phyloP scores from a whole-genome alignment of 495 filamentous ascomycete genomes.

The Neurospora africana region DNA sequence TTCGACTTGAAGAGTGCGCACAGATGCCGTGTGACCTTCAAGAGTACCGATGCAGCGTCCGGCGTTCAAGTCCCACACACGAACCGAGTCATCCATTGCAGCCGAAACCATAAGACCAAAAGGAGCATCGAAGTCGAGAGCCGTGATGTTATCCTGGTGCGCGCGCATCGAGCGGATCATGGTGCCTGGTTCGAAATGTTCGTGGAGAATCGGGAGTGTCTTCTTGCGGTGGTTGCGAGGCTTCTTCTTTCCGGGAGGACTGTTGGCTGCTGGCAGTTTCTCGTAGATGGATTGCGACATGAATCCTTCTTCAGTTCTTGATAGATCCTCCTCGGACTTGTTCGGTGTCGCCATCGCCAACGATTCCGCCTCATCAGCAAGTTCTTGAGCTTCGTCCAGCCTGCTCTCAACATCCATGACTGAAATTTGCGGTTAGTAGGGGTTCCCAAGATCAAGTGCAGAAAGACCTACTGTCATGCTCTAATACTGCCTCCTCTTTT shows the following conservation, averaged over 20 bases:
- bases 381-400: conserved; percentile 74
- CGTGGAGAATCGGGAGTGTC: conserved; percentile 90
- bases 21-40: conserved; percentile 91
- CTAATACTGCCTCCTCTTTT: conserved; percentile 80
- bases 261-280: conserved; percentile 61
- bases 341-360: conserved; percentile 40
- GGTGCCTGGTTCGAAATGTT: conserved; percentile 86
- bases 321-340: conserved; percentile 43
- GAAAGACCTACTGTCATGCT: conserved; percentile 62
- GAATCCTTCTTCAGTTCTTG: conserved; percentile 56
- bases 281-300: conserved; percentile 98
- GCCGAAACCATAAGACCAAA: conserved; percentile 95
- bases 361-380: conserved; percentile 57
- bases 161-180: conserved; percentile 80
- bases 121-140: conserved; percentile 89
- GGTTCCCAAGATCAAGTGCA: background rate
- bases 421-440: conserved; percentile 26
- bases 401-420: conserved; percentile 76
- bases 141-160: conserved; percentile 80
- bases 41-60: conserved; percentile 83
- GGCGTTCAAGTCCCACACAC: conserved; percentile 91
- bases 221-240: conserved; percentile 57
- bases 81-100: conserved; percentile 89
- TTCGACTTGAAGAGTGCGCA: conserved; percentile 85
- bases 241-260: conserved; percentile 45